These are phyloP conservation scores for Somion occarium DNA, from an alignment of 1,284 basidiomycete genomes.

Conservation along the genomic window DNA sequence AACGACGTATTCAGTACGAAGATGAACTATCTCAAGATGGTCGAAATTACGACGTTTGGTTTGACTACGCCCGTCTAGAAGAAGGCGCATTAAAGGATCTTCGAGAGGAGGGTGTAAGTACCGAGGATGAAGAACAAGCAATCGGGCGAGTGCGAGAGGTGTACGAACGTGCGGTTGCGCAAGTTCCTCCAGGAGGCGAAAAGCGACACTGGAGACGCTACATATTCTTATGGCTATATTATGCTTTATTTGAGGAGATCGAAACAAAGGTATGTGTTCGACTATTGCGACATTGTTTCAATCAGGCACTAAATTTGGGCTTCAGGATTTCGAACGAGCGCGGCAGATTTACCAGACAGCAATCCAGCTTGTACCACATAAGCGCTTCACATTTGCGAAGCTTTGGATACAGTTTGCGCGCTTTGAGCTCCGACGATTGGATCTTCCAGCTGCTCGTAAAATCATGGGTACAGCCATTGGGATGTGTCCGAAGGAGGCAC, in stretches of 20 bases:
- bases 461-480: constrained; percentile 90
- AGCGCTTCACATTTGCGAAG: constrained; percentile 96
- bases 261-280: constrained; percentile 69
- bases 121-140: constrained; percentile 60
- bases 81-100: constrained; percentile 81
- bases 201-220: constrained; percentile 95
- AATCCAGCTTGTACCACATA: constrained; percentile 88
- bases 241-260: constrained; percentile 96
- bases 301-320: not conserved
- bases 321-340: constrained; percentile 78
- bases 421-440: constrained; percentile 87
- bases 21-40: constrained; percentile 87
- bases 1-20: constrained; percentile 96
- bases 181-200: constrained; percentile 86
- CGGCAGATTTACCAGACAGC: constrained; percentile 93
- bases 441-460: constrained; percentile 84
- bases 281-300: not conserved
- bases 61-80: constrained; percentile 92
- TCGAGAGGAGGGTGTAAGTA: constrained; percentile 69
- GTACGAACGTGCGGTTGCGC: constrained; percentile 95
- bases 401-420: constrained; percentile 88
- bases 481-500: constrained; percentile 91
- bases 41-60: constrained; percentile 97
- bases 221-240: constrained; percentile 95
- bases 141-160: constrained; percentile 79